A percentile compares a stretch with the other conserved stretches of the same genome.
phyloP scores from a whole-genome alignment of 306 rosid genomes.

The Morella rubra region DNA sequence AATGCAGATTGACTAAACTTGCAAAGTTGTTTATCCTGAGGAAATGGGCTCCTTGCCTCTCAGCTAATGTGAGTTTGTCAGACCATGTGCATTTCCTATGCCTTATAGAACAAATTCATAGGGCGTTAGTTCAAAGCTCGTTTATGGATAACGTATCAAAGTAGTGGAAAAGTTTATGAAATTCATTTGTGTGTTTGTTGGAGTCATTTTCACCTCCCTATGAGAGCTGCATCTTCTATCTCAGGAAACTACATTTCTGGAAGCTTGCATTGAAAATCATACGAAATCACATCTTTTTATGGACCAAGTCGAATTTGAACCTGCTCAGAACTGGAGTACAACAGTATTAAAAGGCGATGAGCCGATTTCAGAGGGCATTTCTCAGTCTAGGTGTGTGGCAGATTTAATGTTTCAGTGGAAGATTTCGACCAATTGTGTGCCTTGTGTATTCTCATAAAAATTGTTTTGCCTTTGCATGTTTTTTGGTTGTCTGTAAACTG shows the following conservation, averaged over 20 bases:
- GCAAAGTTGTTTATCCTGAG: neutral
- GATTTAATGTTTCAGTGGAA: conserved; percentile 19
- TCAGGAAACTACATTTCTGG: conserved; percentile 92
- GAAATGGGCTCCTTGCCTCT: neutral
- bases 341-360: conserved; percentile 69
- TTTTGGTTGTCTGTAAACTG: conserved; percentile 12
- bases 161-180: neutral
- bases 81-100: neutral
- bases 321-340: conserved; percentile 79
- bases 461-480: neutral
- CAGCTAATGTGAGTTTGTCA: neutral
- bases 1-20: neutral
- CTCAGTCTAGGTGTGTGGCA: conserved; percentile 51
- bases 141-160: too few relatives aligned
- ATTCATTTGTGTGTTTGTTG: neutral
- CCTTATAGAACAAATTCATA: too few relatives aligned
- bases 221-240: conserved; percentile 28
- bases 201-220: conserved; percentile 21
- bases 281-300: conserved; percentile 93
- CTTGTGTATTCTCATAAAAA: conserved; percentile 14
- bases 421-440: conserved; percentile 10
- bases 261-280: conserved; percentile 98
- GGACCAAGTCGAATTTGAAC: conserved; percentile 99
- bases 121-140: too few relatives aligned
- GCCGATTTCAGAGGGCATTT: conserved; percentile 46